Evolutionary conservation across 768 basidiomycete species (phyloP).

Genomic region (Aureoboletus auriporus): DNA sequence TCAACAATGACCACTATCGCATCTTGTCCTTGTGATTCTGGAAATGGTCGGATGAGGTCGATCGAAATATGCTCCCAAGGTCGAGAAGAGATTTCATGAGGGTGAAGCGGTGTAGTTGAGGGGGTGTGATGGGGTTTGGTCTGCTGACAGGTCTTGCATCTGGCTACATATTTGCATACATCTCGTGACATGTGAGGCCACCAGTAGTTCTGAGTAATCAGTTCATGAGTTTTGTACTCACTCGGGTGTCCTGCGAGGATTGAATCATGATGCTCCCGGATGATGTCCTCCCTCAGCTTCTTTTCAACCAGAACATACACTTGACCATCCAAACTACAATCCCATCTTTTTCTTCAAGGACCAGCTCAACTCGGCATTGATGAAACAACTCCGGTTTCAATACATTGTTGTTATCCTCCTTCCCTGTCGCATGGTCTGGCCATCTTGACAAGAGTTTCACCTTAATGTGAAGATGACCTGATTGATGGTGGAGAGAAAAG

Average conservation of each 20-base stretch:
- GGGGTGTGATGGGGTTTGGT: no score
- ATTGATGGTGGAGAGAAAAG: no score
- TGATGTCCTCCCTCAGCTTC: constrained; percentile 10
- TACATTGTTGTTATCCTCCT: no score
- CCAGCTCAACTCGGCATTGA: not conserved
- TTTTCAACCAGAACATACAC: constrained; percentile 22
- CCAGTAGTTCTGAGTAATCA: constrained; percentile 4
- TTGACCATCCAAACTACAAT: not conserved
- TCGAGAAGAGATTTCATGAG: constrained; percentile 1
- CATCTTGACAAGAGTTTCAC: no score
- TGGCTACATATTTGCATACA: no score
- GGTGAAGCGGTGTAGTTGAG: not conserved
- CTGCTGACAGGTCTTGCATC: no score
- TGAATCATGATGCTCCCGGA: constrained; percentile 23
- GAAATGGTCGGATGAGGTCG: constrained; percentile 11
- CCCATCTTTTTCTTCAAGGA: not conserved
- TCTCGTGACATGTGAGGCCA: no score
- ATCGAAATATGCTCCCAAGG: constrained; percentile 8
- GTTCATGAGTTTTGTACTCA: constrained; percentile 18
- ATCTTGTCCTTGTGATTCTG: constrained; percentile 6
- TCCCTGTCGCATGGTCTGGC: no score
- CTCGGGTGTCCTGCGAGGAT: constrained; percentile 27
- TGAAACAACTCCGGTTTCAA: no score
- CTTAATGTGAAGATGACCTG: no score
- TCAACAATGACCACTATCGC: constrained; percentile 10